These are phyloP conservation scores for Saturnispora dispora DNA, from an alignment of 805 yeast genomes.

Conservation along the genomic window DNA sequence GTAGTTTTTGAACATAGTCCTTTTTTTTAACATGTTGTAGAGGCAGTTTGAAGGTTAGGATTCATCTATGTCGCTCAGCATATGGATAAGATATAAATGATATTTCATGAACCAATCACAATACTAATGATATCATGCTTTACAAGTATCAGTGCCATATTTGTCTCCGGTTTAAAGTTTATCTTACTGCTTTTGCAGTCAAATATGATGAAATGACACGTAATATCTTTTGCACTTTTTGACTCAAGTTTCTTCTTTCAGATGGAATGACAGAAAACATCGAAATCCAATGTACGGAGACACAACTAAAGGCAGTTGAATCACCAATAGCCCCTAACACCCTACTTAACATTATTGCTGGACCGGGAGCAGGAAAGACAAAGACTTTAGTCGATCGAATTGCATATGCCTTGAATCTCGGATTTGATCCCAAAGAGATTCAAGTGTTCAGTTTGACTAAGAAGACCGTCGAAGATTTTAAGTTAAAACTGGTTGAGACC, in stretches of 20 bases:
- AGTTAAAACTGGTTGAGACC: conserved; percentile 22
- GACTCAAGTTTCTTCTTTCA: not conserved
- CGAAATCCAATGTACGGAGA: conserved; percentile 29
- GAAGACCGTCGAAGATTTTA: conserved; percentile 47
- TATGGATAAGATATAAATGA: too few species aligned
- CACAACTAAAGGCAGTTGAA: conserved; percentile 39
- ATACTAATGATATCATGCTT: too few species aligned
- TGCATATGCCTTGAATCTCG: conserved; percentile 33
- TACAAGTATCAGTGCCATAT: too few species aligned
- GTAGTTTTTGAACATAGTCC: too few species aligned
- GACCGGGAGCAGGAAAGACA: conserved; percentile 74
- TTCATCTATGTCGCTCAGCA: too few species aligned
- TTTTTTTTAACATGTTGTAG: too few species aligned
- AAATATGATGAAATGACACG: not conserved
- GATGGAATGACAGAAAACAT: conserved; percentile 5
- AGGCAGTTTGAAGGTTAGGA: too few species aligned
- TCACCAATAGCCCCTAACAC: conserved; percentile 31
- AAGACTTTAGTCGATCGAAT: conserved; percentile 47
- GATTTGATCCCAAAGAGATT: conserved; percentile 41
- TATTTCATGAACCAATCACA: too few species aligned
- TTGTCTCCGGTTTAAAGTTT: not conserved
- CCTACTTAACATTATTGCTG: conserved; percentile 48
- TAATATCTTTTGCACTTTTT: not conserved
- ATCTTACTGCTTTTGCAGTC: not conserved
- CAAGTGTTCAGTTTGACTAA: conserved; percentile 61